Base-by-base conservation (phyloP, 345 rosid species). In the Bruguiera gymnorhiza region DNA sequence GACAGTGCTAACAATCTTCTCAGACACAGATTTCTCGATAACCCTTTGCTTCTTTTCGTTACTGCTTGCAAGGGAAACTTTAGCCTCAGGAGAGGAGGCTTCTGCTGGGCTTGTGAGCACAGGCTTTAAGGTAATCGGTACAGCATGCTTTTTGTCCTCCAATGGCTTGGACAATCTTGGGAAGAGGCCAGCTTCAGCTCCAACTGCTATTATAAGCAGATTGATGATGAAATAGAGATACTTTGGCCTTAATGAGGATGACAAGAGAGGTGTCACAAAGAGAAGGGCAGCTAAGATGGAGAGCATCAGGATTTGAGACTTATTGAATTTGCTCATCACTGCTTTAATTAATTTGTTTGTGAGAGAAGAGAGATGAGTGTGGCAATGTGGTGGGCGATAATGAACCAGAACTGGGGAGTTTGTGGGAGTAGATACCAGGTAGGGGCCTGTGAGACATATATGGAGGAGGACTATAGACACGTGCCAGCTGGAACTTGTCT, bases 101-200 rank as follows among this genome's bases (percentile, higher is more conserved):
- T 29, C 46, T 39, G 29, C 75, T 34, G 63, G 62, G 4, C 67
- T 5, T 37, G 69, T 19, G 11, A 48, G 31, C 37, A 16, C 34
- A 60, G 79, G 68, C 15, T 78, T 77, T 57, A 60, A 18, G 57
- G 82, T 29, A 30, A 48, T 39, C 57, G 72, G 50, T 63, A 23
- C 20, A 31, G 61, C 18, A 55, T 26, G 60, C 27, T 62, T 74
- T 27, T 63, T 79, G 60, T 70, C 81, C 10, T 78, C 72, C 16
- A 60, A 52, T 37, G 89, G 81, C 65, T 76, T 79, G 63, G 84
- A 74, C 78, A 80, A 78, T 62, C 68, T 57, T 6, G 86, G 82
- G 69, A 86, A 80, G 64, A 88, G 82, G 51, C 93, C 93, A 1
- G 91, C 88, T 63, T 88, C 88, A 4, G 83, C 93, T 6, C 93